Base-by-base conservation (phyloP, 2,329 filamentous ascomycete genomes). In the Helotiales sp. region DNA sequence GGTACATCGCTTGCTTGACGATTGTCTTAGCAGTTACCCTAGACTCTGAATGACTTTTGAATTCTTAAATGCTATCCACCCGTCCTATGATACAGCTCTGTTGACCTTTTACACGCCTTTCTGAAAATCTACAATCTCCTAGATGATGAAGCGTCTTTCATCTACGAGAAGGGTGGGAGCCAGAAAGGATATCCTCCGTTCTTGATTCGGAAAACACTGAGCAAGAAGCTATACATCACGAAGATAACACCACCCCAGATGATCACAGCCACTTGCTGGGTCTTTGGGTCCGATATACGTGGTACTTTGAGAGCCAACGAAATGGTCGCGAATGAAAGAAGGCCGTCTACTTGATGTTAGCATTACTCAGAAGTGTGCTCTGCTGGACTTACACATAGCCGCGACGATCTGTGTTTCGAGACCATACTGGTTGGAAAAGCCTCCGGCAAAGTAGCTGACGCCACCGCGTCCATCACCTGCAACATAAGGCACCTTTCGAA, bases 401-500 rank as follows among this genome's bases (percentile, higher is more conserved):
- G 93, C 95, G 53, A 99, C 77, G 63, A 99, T 93, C 76, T 99
- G 95, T 2, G 93, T 96, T 77, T 99, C 95, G 67, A 99, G 79
- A 13, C 95, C 95, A 69, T 88, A 92, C 72, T 99, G 95, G 72
- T 86, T 96, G 74, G 93, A 91, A 76, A 99, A 99, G 1, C 95
- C 93, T 36, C 82, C 82, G 3, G 93, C 91, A 74, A 99, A 95
- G 74, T 98, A 98, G 70, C 77, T 90, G 61, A 99, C 84, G 5
- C 92, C 92, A 17, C 95, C 95, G 54, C 83, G 86, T 24, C 91
- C 91, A 71, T 98, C 87, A 40, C 89, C 90, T 40, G 86, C 81
- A 30, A 98, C 91, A 68, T 99, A 99, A 2, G 95, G 95, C 2
- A 96, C 91, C 73, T 95, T 93, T 67, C 96, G 86, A 71, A 99